phyloP scores from a whole-genome alignment of 331 rosid genomes.

The Malus hybrid region DNA sequence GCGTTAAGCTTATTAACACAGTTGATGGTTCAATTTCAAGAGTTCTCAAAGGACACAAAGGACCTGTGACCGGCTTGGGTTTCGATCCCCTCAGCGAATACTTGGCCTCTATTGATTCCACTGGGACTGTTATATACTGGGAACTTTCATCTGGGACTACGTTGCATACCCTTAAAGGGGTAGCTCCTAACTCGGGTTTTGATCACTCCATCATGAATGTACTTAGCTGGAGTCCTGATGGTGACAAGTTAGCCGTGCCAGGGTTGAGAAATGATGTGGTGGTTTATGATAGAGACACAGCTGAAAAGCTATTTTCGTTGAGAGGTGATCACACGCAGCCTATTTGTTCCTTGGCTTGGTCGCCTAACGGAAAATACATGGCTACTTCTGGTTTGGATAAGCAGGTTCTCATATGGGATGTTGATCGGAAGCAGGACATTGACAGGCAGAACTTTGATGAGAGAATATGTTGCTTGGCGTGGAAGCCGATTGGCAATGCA shows the following conservation, averaged over 20 bases:
- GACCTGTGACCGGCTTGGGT: constrained; percentile 66
- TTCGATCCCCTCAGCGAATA: constrained; percentile 90
- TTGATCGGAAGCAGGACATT: constrained; percentile 71
- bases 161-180: constrained; percentile 64
- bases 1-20: constrained; percentile 87
- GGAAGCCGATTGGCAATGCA: constrained; percentile 84
- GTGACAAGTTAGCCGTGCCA: constrained; percentile 71
- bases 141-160: constrained; percentile 72
- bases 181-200: constrained; percentile 67
- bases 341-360: constrained; percentile 86
- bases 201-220: constrained; percentile 69
- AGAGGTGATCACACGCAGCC: constrained; percentile 78
- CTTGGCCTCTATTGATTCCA: constrained; percentile 77
- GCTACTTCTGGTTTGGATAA: constrained; percentile 81
- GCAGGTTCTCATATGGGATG: constrained; percentile 95
- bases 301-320: constrained; percentile 71
- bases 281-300: constrained; percentile 89
- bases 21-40: constrained; percentile 88
- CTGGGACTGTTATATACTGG: constrained; percentile 72
- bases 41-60: constrained; percentile 94
- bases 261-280: constrained; percentile 90
- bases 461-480: constrained; percentile 68
- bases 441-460: constrained; percentile 90
- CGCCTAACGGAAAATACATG: constrained; percentile 90
- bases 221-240: constrained; percentile 95